Conservation (phyloP, 495 filamentous ascomycete species). For the Hypoxylon fragiforme region DNA sequence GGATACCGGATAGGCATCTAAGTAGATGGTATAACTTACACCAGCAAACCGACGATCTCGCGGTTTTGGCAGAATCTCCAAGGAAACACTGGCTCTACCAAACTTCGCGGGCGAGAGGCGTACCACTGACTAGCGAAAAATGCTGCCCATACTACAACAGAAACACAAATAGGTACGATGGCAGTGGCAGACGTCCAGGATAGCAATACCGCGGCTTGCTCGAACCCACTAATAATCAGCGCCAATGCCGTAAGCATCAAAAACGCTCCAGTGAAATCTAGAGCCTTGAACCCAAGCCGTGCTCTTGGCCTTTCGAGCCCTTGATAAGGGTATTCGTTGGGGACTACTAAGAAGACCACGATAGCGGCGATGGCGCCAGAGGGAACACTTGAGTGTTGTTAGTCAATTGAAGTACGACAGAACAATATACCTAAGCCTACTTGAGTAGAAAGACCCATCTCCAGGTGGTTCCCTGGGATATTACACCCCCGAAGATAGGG, state of each 20-base stretch:
- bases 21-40: not conserved
- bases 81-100: slow-evolving; percentile 6
- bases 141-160: slow-evolving; percentile 1
- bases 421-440: not conserved
- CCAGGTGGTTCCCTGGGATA: slow-evolving; percentile 35
- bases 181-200: slow-evolving; percentile 2
- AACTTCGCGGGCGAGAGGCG: not conserved
- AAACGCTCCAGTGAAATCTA: slow-evolving; percentile 11
- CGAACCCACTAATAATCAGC: slow-evolving; percentile 8
- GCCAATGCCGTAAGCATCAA: slow-evolving; percentile 7
- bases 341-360: slow-evolving; percentile 1
- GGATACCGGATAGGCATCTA: too few species aligned
- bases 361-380: not conserved
- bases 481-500: slow-evolving; percentile 32
- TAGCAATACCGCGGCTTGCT: slow-evolving; percentile 6
- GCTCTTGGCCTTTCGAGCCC: not conserved
- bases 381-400: not conserved
- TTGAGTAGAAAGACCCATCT: slow-evolving; percentile 45
- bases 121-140: slow-evolving; percentile 11
- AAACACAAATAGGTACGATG: slow-evolving; percentile 4
- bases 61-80: slow-evolving; percentile 10
- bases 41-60: not conserved
- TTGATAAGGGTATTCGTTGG: slow-evolving; percentile 11
- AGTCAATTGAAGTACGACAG: not conserved
- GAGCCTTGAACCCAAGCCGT: not conserved